These are phyloP conservation scores for Trypanosoma congolense DNA, from an alignment of 208 protist genomes.

Conservation along the genomic window DNA sequence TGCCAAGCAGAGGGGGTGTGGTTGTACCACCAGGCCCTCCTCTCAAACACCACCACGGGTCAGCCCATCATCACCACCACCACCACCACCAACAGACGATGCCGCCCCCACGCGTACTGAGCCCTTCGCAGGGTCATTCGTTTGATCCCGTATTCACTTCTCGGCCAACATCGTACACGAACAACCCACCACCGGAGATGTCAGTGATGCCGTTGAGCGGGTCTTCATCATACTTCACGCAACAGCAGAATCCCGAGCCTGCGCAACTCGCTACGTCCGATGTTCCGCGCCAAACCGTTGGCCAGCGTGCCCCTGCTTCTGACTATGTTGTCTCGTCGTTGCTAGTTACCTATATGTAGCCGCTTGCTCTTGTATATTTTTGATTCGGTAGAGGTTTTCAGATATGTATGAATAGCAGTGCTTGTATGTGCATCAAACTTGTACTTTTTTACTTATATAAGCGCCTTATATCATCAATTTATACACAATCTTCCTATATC, in stretches of 20 bases:
- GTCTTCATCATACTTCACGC: slow-evolving; percentile 9
- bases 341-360: slow-evolving; percentile 19
- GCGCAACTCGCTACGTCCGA: background rate
- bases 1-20: background rate
- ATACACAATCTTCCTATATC: no score
- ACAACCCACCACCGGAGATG: background rate
- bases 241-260: slow-evolving; percentile 1
- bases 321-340: slow-evolving; percentile 16
- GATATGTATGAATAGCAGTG: background rate
- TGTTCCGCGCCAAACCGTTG: slow-evolving; percentile 1
- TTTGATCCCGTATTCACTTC: slow-evolving; percentile 21
- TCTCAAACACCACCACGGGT: slow-evolving; percentile 6
- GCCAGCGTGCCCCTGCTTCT: background rate
- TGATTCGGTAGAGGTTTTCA: background rate
- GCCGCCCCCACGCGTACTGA: background rate
- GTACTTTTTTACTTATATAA: no score
- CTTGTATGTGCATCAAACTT: background rate
- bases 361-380: no score
- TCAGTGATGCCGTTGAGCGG: slow-evolving; percentile 2
- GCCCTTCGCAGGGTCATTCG: slow-evolving; percentile 4
- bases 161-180: slow-evolving; percentile 11
- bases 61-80: slow-evolving; percentile 9
- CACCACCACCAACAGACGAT: slow-evolving; percentile 13
- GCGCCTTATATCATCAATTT: no score
- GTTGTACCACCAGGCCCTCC: background rate